Evolutionary conservation across 2,329 filamentous ascomycete genomes (phyloP).

Genomic region (Xenosphaeropsis pyriputrescens): DNA sequence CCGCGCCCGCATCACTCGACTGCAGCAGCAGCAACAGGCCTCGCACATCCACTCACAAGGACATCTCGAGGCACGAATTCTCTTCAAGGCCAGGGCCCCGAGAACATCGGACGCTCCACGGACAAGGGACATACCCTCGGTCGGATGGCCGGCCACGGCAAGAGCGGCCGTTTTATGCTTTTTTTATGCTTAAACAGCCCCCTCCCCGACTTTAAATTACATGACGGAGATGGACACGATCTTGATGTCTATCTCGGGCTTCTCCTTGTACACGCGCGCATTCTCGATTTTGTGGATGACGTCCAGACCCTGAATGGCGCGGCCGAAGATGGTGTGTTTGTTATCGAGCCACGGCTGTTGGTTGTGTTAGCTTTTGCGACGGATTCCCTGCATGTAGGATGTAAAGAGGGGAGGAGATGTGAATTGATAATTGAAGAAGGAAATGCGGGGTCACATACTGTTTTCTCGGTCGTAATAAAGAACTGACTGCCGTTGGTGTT

Average conservation of each 20-base stretch:
- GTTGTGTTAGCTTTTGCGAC: constrained; percentile 5
- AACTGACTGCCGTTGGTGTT: constrained; percentile 96
- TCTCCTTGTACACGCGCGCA: constrained; percentile 70
- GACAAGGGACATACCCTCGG: too few relatives aligned
- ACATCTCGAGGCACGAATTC: too few relatives aligned
- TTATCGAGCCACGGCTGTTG: constrained; percentile 74
- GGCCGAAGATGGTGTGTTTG: constrained; percentile 92
- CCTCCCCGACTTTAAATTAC: constrained; percentile 8
- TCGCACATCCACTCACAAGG: too few relatives aligned
- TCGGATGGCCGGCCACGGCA: too few relatives aligned
- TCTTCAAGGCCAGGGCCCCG: too few relatives aligned
- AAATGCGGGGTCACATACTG: constrained; percentile 34
- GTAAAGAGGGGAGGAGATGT: not conserved
- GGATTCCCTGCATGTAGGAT: not conserved
- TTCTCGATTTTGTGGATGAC: constrained; percentile 96
- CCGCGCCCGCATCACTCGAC: too few relatives aligned
- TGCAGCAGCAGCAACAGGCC: too few relatives aligned
- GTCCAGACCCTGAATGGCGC: constrained; percentile 80
- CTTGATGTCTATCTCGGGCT: constrained; percentile 93
- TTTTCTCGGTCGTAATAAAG: constrained; percentile 96
- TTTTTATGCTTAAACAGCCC: too few relatives aligned
- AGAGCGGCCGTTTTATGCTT: too few relatives aligned
- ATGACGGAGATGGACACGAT: constrained; percentile 64
- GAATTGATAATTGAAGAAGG: not conserved
- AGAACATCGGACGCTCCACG: too few relatives aligned